A percentile compares a stretch with the other conserved stretches of the same genome.
Evolutionary conservation across 73 alveolate genomes (phyloP).

Genomic region (Tetrahymena elliotti): DNA sequence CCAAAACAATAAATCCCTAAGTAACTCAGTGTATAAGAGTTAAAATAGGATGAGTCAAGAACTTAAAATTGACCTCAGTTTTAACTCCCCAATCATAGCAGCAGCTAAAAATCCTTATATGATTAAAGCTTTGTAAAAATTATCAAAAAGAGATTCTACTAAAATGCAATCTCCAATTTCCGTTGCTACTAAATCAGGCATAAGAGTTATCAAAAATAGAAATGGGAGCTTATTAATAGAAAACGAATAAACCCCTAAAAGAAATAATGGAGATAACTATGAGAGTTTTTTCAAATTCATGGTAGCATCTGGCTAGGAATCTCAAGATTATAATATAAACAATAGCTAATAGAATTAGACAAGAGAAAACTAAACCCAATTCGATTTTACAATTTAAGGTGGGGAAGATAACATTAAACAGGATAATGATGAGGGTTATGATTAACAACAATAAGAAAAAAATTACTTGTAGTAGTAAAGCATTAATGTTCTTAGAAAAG

Average conservation of each 20-base stretch:
- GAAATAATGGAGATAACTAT: neutral
- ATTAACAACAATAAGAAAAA: neutral
- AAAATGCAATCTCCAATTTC: neutral
- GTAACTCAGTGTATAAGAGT: neutral
- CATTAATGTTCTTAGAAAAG: neutral
- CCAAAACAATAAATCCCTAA: too few species aligned
- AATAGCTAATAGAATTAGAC: neutral
- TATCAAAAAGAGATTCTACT: neutral
- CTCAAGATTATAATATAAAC: neutral
- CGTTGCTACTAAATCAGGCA: neutral
- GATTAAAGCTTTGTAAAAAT: neutral
- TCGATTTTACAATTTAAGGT: neutral
- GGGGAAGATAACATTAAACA: neutral
- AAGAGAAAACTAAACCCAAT: neutral
- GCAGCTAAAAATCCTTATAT: neutral
- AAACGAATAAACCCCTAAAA: neutral
- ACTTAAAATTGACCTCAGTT: neutral
- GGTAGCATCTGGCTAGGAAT: neutral
- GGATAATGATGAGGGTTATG: neutral
- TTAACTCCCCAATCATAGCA: neutral
- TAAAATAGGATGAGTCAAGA: neutral
- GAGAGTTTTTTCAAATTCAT: neutral
- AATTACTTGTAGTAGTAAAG: neutral
- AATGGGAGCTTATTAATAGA: neutral
- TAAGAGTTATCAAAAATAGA: neutral